Evolutionary conservation across 441 rosid genomes (phyloP).

Genomic region (Dalechampia spathulata): DNA sequence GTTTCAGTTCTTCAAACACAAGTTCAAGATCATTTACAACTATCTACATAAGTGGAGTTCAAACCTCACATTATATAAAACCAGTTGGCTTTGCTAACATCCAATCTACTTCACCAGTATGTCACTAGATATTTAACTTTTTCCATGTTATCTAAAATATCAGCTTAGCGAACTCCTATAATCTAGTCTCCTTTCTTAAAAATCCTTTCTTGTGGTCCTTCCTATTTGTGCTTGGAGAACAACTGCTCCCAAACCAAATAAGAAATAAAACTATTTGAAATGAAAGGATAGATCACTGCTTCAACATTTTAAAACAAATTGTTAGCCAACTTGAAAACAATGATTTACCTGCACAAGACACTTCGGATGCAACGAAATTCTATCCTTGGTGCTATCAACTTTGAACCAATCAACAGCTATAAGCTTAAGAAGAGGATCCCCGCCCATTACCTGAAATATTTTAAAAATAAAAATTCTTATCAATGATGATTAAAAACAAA

Average conservation of each 20-base stretch:
- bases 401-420: constrained; percentile 93
- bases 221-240: neutral
- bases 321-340: neutral
- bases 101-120: too few relatives aligned
- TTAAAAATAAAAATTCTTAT: neutral
- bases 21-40: too few relatives aligned
- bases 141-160: neutral
- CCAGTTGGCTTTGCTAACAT: too few relatives aligned
- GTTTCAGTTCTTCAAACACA: too few relatives aligned
- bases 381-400: constrained; percentile 62
- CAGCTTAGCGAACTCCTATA: neutral
- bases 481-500: neutral
- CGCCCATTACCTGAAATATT: constrained; percentile 68
- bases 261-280: neutral
- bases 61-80: too few relatives aligned
- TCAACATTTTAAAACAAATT: neutral
- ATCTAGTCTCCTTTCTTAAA: neutral
- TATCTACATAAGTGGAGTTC: too few relatives aligned
- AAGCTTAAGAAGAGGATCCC: constrained; percentile 88
- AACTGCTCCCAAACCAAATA: neutral
- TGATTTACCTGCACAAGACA: constrained; percentile 79
- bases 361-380: constrained; percentile 72
- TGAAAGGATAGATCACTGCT: neutral
- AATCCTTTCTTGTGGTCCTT: neutral
- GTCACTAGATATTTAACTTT: neutral